Percentiles rank a stretch among this genome's conserved stretches.
Evolutionary conservation across 2,329 filamentous ascomycete genomes (phyloP).

Genomic region (Paecilomyces formosus): DNA sequence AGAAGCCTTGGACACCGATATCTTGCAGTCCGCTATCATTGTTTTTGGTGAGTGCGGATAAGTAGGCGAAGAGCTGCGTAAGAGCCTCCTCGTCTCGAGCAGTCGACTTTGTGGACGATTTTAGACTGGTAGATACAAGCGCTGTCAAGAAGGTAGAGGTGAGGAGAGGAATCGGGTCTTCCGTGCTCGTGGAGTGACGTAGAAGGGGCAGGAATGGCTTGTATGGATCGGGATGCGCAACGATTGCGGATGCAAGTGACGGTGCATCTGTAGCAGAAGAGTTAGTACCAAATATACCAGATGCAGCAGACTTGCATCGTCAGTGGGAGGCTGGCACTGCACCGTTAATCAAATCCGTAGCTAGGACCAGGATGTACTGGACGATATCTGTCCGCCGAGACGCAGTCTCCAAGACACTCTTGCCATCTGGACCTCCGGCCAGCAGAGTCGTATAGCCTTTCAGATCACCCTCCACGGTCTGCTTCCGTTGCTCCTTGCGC

Average conservation of each 20-base stretch:
- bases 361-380: constrained; percentile 87
- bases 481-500: constrained; percentile 79
- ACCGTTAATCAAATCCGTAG: constrained; percentile 84
- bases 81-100: constrained; percentile 66
- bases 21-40: constrained; percentile 87
- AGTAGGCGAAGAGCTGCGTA: constrained; percentile 75
- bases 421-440: constrained; percentile 57
- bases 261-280: constrained; percentile 58
- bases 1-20: constrained; percentile 89
- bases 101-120: constrained; percentile 52
- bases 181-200: constrained; percentile 72
- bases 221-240: constrained; percentile 62
- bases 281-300: not conserved
- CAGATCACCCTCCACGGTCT: constrained; percentile 72
- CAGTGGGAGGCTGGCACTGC: constrained; percentile 12
- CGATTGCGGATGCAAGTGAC: constrained; percentile 65
- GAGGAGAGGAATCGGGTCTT: constrained; percentile 82
- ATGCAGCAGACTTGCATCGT: not conserved
- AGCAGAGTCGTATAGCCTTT: constrained; percentile 75
- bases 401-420: constrained; percentile 77
- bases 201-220: constrained; percentile 79
- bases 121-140: constrained; percentile 60
- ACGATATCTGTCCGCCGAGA: constrained; percentile 82
- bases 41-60: constrained; percentile 75
- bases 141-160: constrained; percentile 79